These are phyloP conservation scores for Fibroporia radiculosa DNA, from an alignment of 768 basidiomycete genomes.

Conservation along the genomic window DNA sequence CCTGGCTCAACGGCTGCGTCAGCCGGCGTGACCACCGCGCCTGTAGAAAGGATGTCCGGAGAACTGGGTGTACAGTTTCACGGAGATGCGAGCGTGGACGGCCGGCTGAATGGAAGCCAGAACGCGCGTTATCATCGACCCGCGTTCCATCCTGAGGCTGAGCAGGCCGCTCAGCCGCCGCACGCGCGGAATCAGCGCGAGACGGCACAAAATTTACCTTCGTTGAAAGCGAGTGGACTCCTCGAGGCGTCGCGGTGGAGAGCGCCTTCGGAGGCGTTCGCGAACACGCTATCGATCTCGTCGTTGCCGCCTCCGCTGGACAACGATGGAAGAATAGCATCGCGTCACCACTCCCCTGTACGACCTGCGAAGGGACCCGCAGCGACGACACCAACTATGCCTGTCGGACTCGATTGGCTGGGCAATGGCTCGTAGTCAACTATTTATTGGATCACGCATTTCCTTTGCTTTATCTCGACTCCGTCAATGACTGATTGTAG, in stretches of 20 bases:
- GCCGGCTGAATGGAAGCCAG: conserved; percentile 7
- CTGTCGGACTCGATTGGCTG: conserved; percentile 63
- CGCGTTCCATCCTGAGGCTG: conserved; percentile 9
- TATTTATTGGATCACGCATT: no score
- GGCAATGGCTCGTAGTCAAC: conserved; percentile 37
- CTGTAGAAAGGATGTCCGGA: not conserved
- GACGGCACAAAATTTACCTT: conserved; percentile 44
- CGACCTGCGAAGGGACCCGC: conserved; percentile 1
- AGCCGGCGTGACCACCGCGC: not conserved
- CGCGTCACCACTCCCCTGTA: conserved; percentile 1
- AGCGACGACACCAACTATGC: conserved; percentile 33
- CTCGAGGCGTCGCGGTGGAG: conserved; percentile 39
- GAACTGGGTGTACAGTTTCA: not conserved
- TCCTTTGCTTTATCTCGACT: no score
- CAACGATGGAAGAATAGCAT: not conserved
- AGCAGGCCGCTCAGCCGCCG: conserved; percentile 7
- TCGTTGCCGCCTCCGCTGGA: not conserved
- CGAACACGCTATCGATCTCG: conserved; percentile 12
- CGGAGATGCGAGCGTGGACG: not conserved
- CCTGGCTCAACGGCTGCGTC: conserved; percentile 8
- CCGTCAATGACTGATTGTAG: no score
- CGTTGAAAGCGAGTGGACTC: conserved; percentile 67
- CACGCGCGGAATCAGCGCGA: conserved; percentile 6
- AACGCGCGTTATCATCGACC: conserved; percentile 4
- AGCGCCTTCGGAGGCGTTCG: conserved; percentile 18